phyloP scores from a whole-genome alignment of 2,329 filamentous ascomycete species.

The Aspergillus neoniger region DNA sequence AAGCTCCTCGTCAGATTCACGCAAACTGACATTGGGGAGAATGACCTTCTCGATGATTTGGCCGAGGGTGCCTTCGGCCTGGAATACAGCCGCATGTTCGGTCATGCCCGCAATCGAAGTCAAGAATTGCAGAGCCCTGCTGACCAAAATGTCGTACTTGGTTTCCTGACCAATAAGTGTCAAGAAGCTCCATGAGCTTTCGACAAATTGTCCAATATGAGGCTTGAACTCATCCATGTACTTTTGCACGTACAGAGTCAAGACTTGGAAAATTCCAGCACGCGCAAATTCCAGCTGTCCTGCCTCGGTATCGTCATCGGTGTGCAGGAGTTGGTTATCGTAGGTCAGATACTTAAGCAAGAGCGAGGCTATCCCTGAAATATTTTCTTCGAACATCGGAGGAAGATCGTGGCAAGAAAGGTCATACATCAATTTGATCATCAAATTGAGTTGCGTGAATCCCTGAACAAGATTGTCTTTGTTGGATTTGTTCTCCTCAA shows the following conservation, averaged over 20 bases:
- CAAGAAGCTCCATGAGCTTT: constrained; percentile 86
- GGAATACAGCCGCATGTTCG: constrained; percentile 81
- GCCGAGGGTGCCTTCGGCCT: constrained; percentile 73
- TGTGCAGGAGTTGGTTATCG: constrained; percentile 77
- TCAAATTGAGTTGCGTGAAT: constrained; percentile 82
- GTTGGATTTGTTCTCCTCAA: constrained; percentile 75
- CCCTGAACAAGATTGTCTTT: constrained; percentile 72
- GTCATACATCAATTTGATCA: constrained; percentile 92
- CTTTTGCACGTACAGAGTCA: constrained; percentile 90
- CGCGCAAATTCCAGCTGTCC: constrained; percentile 84
- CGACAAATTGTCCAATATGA: constrained; percentile 80
- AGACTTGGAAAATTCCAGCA: constrained; percentile 86
- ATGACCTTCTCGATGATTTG: constrained; percentile 96
- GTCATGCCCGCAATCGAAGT: constrained; percentile 80
- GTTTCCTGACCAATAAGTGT: constrained; percentile 83
- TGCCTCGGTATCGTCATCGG: constrained; percentile 85
- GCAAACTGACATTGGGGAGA: constrained; percentile 84
- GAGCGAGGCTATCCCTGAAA: constrained; percentile 72
- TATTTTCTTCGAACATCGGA: constrained; percentile 88
- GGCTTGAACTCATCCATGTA: constrained; percentile 90
- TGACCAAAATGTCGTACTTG: constrained; percentile 92
- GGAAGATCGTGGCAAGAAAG: constrained; percentile 96
- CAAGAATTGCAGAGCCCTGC: constrained; percentile 90
- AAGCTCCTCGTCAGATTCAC: constrained; percentile 91
- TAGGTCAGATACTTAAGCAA: constrained; percentile 93